phyloP scores from a whole-genome alignment of 495 filamentous ascomycete genomes.

The Aspergillus baeticus region DNA sequence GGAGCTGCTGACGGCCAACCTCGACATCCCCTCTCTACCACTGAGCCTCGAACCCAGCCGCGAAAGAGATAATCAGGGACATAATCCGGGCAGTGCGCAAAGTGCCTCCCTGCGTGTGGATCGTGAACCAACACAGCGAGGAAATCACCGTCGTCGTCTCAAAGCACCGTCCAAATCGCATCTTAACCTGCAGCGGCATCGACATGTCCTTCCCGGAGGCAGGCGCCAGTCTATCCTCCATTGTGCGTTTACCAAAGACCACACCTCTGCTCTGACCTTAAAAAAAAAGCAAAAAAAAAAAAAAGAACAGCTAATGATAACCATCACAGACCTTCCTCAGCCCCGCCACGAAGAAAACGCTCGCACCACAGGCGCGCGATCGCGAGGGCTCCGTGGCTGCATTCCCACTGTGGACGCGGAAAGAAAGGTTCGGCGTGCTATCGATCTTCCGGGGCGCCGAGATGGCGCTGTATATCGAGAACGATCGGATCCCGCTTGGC shows the following conservation, averaged over 20 bases:
- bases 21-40: no score
- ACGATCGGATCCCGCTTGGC: not conserved
- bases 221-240: not conserved
- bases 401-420: constrained; percentile 9
- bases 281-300: no score
- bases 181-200: not conserved
- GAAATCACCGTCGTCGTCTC: constrained; percentile 11
- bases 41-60: no score
- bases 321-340: constrained; percentile 7
- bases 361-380: not conserved
- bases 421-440: constrained; percentile 6
- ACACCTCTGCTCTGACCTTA: no score
- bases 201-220: not conserved
- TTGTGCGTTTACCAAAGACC: no score
- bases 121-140: constrained; percentile 5
- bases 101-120: constrained; percentile 5
- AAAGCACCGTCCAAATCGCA: constrained; percentile 1
- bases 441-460: not conserved
- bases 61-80: no score
- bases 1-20: no score
- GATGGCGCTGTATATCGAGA: constrained; percentile 4
- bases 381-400: not conserved
- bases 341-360: constrained; percentile 6
- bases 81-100: no score
- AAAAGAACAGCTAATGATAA: no score